Percentiles rank a stretch among this genome's conserved stretches.
Evolutionary conservation across 2,329 filamentous ascomycete species (phyloP).

Genomic region (Penicillium sp.): DNA sequence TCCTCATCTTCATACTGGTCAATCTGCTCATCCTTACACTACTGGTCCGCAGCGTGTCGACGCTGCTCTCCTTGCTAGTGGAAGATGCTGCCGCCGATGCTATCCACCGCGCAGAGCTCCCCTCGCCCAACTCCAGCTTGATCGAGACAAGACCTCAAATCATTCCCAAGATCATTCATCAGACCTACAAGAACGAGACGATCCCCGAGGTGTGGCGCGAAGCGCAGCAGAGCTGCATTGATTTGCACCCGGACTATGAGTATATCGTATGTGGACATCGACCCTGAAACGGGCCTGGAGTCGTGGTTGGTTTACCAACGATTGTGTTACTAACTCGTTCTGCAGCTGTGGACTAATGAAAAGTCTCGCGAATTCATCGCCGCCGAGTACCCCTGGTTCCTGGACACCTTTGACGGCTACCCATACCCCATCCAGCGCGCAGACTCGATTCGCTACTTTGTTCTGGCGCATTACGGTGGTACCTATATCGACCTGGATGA

Average conservation of each 20-base stretch:
- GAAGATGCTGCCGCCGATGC: constrained; percentile 68
- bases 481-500: constrained; percentile 81
- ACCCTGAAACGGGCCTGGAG: background rate
- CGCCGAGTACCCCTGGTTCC: constrained; percentile 74
- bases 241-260: constrained; percentile 70
- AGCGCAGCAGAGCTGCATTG: constrained; percentile 66
- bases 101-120: constrained; percentile 67
- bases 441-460: constrained; percentile 78
- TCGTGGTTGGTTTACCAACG: background rate
- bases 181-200: constrained; percentile 71
- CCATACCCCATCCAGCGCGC: constrained; percentile 74
- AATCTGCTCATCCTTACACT: constrained; percentile 65
- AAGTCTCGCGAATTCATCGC: constrained; percentile 70
- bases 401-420: constrained; percentile 73
- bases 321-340: constrained; percentile 19
- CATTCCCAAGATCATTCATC: constrained; percentile 77
- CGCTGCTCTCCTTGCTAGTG: constrained; percentile 68
- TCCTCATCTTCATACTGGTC: constrained; percentile 64
- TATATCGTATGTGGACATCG: constrained; percentile 60
- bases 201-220: constrained; percentile 68
- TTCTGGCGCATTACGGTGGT: constrained; percentile 74
- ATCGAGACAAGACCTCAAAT: constrained; percentile 60
- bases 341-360: constrained; percentile 73
- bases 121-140: constrained; percentile 62
- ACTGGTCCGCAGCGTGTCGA: constrained; percentile 68